Percentiles rank a stretch among this genome's conserved stretches.
phyloP scores from a whole-genome alignment of 805 yeast species.

The Yarrowia deformans region DNA sequence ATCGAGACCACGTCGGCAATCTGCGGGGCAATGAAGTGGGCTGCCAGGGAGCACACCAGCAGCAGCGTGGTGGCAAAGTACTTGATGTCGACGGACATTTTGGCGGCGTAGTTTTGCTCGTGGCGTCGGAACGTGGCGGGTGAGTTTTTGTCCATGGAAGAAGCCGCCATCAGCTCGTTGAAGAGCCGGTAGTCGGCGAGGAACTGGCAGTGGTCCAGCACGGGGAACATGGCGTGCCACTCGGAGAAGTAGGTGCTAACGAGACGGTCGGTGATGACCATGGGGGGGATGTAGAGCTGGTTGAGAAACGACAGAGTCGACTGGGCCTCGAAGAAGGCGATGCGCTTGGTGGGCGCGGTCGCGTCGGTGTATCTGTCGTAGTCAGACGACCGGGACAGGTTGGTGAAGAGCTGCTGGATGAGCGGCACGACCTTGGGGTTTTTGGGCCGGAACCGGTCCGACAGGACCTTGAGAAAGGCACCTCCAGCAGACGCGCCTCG shows the following conservation, averaged over 20 bases:
- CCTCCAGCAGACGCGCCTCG: constrained; percentile 51
- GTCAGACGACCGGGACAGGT: constrained; percentile 36
- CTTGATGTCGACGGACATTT: constrained; percentile 37
- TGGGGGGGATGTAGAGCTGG: constrained; percentile 54
- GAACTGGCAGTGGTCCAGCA: constrained; percentile 74
- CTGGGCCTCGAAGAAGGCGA: constrained; percentile 27
- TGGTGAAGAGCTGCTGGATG: constrained; percentile 33
- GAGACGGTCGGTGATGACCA: constrained; percentile 70
- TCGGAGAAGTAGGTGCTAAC: constrained; percentile 73
- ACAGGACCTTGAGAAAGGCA: constrained; percentile 46
- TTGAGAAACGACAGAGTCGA: constrained; percentile 32
- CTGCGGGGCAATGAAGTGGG: constrained; percentile 40
- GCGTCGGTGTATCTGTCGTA: constrained; percentile 26
- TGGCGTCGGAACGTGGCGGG: constrained; percentile 17
- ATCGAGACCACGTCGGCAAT: constrained; percentile 15
- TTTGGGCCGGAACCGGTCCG: constrained; percentile 46
- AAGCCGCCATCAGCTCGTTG: constrained; percentile 39
- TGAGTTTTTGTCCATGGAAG: constrained; percentile 24
- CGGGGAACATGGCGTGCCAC: constrained; percentile 77
- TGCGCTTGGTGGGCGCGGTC: constrained; percentile 25
- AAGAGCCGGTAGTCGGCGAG: constrained; percentile 63
- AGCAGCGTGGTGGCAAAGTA: constrained; percentile 46
- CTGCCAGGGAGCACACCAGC: constrained; percentile 47
- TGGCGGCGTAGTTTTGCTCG: constrained; percentile 28
- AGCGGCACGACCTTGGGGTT: constrained; percentile 44